These are phyloP conservation scores for Medicago arabica DNA, from an alignment of 306 rosid genomes.

Conservation along the genomic window DNA sequence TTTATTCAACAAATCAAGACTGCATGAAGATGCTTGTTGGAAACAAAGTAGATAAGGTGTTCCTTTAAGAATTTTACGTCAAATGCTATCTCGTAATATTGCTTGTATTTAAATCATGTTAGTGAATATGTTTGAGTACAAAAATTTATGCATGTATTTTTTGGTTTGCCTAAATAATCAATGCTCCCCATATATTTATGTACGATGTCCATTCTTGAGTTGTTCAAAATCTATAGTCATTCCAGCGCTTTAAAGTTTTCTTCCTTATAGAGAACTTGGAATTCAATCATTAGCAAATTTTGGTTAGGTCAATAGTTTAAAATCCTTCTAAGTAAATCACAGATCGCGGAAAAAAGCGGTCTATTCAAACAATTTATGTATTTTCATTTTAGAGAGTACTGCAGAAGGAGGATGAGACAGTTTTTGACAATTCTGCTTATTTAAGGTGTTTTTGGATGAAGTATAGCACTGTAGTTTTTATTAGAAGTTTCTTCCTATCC, in stretches of 20 bases:
- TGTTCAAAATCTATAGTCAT: conserved; percentile 21
- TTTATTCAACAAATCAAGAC: conserved; percentile 94
- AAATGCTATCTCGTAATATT: conserved; percentile 11
- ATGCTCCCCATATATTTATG: not conserved
- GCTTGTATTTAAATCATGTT: conserved; percentile 1
- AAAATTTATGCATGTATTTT: conserved; percentile 1
- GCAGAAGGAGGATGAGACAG: not conserved
- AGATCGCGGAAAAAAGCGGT: not conserved
- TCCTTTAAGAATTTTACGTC: conserved; percentile 23
- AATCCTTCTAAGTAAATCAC: not conserved
- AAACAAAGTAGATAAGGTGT: conserved; percentile 97
- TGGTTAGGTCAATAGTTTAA: not conserved
- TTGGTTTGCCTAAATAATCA: not conserved
- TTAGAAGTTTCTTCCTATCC: conserved; percentile 10
- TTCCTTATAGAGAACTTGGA: conserved; percentile 34
- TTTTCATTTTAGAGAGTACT: conserved; percentile 12
- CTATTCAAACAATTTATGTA: not conserved
- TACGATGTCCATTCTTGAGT: conserved; percentile 29
- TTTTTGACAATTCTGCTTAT: conserved; percentile 9
- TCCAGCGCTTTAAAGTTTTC: conserved; percentile 7
- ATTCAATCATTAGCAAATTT: conserved; percentile 23
- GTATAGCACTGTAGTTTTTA: not conserved
- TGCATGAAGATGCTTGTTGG: conserved; percentile 99
- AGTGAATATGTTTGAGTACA: not conserved
- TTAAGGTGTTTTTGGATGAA: conserved; percentile 7